Percentiles rank a stretch among this genome's conserved stretches.
phyloP scores from a whole-genome alignment of 75 land plant species.

The Pinus albicaulis region DNA sequence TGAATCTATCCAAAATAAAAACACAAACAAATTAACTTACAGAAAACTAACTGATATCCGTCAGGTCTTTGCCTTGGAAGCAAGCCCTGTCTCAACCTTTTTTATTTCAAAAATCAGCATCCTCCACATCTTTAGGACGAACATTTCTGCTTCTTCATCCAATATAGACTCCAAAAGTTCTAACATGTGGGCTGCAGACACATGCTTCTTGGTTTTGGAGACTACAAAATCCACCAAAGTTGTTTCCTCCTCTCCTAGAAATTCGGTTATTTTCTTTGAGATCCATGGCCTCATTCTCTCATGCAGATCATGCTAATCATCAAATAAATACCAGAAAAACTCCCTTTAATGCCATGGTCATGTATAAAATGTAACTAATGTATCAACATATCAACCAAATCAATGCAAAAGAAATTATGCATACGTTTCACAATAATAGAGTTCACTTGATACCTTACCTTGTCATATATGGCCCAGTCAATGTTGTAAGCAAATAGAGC shows the following conservation, averaged over 20 bases:
- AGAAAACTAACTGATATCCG: constrained; percentile 1
- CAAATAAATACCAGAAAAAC: constrained; percentile 1
- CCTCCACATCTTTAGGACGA: constrained; percentile 99
- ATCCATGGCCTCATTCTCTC: constrained; percentile 99
- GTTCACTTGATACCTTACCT: constrained; percentile 39
- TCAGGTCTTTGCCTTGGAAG: constrained; percentile 41
- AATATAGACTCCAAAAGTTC: constrained; percentile 76
- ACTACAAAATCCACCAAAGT: constrained; percentile 97
- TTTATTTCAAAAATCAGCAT: constrained; percentile 99
- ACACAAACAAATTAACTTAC: constrained; percentile 8
- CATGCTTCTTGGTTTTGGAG: constrained; percentile 82
- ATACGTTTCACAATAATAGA: neutral
- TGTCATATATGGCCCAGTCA: constrained; percentile 91
- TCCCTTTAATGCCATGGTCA: neutral
- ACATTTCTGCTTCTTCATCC: constrained; percentile 99
- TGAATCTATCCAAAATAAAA: constrained; percentile 3
- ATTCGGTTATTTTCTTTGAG: constrained; percentile 94
- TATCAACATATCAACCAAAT: neutral
- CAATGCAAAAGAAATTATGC: neutral
- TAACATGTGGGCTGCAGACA: constrained; percentile 78
- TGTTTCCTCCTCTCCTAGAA: constrained; percentile 93
- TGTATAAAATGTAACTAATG: neutral
- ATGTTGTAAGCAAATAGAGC: constrained; percentile 87
- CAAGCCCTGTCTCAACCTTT: constrained; percentile 90
- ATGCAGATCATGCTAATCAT: constrained; percentile 74